phyloP scores from a whole-genome alignment of 805 yeast genomes.

The Cyberlindnera mrakii region DNA sequence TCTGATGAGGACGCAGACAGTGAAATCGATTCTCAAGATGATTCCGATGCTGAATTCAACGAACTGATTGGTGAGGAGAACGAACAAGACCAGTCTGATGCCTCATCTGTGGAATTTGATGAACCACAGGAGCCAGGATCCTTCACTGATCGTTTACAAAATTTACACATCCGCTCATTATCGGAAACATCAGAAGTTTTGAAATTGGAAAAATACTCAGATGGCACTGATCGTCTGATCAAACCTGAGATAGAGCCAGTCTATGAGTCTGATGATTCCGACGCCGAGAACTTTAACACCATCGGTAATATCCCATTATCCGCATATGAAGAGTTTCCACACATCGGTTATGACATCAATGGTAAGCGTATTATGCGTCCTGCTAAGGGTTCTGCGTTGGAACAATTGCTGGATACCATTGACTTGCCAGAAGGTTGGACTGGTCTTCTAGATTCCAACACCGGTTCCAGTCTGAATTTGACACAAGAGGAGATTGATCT shows the following conservation, averaged over 20 bases:
- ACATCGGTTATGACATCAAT: constrained; percentile 92
- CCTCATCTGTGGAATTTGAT: constrained; percentile 25
- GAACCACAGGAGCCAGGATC: not conserved
- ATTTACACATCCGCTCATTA: constrained; percentile 46
- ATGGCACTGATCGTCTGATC: constrained; percentile 73
- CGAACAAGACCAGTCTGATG: constrained; percentile 38
- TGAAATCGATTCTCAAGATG: constrained; percentile 19
- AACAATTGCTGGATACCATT: constrained; percentile 79
- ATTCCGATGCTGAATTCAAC: constrained; percentile 60
- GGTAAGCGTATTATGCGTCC: constrained; percentile 99
- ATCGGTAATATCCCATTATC: constrained; percentile 90
- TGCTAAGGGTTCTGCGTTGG: constrained; percentile 92
- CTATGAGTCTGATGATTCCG: constrained; percentile 94
- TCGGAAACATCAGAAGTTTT: constrained; percentile 29
- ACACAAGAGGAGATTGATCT: constrained; percentile 85
- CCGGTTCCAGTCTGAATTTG: constrained; percentile 80
- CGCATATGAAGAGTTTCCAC: constrained; percentile 96
- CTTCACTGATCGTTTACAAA: constrained; percentile 48
- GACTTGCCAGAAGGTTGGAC: constrained; percentile 99
- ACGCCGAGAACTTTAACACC: constrained; percentile 73
- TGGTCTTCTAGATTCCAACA: constrained; percentile 83
- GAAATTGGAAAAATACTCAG: constrained; percentile 51
- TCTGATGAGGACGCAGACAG: constrained; percentile 9
- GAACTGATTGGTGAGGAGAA: constrained; percentile 50
- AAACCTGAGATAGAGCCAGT: constrained; percentile 90